Conservation (phyloP, 2,329 filamentous ascomycete species). For the Hymenoscyphus infarciens region DNA sequence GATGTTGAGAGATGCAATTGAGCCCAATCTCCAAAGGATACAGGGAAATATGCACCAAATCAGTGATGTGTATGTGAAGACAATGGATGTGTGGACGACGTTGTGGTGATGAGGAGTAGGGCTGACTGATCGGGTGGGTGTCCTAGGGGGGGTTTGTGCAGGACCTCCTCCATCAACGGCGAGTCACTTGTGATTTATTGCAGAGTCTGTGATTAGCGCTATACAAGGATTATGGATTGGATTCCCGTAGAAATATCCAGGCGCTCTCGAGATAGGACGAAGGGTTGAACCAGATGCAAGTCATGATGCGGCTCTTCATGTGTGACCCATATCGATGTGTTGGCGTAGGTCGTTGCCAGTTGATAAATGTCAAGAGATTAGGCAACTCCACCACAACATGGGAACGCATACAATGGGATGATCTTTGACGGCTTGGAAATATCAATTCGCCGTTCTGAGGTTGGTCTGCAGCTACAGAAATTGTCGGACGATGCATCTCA, state of each 20-base stretch:
- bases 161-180: slow-evolving; percentile 47
- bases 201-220: slow-evolving; percentile 37
- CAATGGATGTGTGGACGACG: slow-evolving; percentile 33
- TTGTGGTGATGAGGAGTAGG: slow-evolving; percentile 36
- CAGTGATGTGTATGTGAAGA: slow-evolving; percentile 32
- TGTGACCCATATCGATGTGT: slow-evolving; percentile 79
- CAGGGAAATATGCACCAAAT: slow-evolving; percentile 38
- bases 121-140: slow-evolving; percentile 35
- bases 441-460: slow-evolving; percentile 33
- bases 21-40: slow-evolving; percentile 48
- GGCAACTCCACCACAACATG: slow-evolving; percentile 57
- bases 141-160: slow-evolving; percentile 35
- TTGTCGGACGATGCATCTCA: slow-evolving; percentile 31
- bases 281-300: slow-evolving; percentile 36
- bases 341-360: slow-evolving; percentile 86
- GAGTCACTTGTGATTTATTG: slow-evolving; percentile 65
- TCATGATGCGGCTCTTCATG: slow-evolving; percentile 59
- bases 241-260: slow-evolving; percentile 31
- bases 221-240: slow-evolving; percentile 34
- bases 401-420: slow-evolving; percentile 36
- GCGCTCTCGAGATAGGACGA: slow-evolving; percentile 39
- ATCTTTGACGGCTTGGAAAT: slow-evolving; percentile 32
- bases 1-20: slow-evolving; percentile 45
- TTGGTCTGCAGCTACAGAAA: slow-evolving; percentile 33
- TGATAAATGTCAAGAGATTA: slow-evolving; percentile 63